These are phyloP conservation scores for Chalciporus chontae DNA, from an alignment of 768 basidiomycete species.

Conservation along the genomic window DNA sequence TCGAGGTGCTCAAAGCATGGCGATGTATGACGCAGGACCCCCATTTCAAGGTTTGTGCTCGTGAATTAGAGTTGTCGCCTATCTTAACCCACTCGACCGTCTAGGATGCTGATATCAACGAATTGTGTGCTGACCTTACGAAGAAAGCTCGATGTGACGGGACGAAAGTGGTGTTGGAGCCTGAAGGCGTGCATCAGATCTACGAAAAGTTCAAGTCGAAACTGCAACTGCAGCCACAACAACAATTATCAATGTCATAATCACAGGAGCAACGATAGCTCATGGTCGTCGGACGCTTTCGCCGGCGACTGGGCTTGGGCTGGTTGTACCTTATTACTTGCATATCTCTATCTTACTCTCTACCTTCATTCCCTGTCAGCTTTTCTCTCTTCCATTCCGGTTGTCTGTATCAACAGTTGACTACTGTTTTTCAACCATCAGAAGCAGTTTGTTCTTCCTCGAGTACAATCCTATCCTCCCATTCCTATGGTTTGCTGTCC, in stretches of 20 bases:
- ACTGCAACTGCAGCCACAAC: conserved; percentile 9
- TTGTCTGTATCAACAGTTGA: not conserved
- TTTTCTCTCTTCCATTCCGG: not conserved
- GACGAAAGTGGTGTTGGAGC: conserved; percentile 73
- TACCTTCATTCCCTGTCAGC: no score
- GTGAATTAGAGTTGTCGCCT: not conserved
- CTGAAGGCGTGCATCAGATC: conserved; percentile 40
- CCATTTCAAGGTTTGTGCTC: conserved; percentile 61
- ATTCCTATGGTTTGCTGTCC: not conserved
- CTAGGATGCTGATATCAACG: conserved; percentile 75
- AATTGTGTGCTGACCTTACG: conserved; percentile 75
- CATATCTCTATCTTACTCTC: not conserved
- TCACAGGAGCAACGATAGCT: conserved; percentile 11
- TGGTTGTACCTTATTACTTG: not conserved
- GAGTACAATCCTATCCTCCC: not conserved
- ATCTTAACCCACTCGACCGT: conserved; percentile 3
- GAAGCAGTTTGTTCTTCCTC: not conserved
- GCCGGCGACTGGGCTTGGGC: not conserved
- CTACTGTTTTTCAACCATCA: not conserved
- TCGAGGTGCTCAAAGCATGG: conserved; percentile 81
- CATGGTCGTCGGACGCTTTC: conserved; percentile 1
- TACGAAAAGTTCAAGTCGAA: conserved; percentile 40
- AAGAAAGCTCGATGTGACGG: conserved; percentile 83
- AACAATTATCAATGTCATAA: not conserved
- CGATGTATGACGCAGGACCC: conserved; percentile 70